Base-by-base conservation (phyloP, 2,329 filamentous ascomycete genomes). In the Hortaea werneckii region DNA sequence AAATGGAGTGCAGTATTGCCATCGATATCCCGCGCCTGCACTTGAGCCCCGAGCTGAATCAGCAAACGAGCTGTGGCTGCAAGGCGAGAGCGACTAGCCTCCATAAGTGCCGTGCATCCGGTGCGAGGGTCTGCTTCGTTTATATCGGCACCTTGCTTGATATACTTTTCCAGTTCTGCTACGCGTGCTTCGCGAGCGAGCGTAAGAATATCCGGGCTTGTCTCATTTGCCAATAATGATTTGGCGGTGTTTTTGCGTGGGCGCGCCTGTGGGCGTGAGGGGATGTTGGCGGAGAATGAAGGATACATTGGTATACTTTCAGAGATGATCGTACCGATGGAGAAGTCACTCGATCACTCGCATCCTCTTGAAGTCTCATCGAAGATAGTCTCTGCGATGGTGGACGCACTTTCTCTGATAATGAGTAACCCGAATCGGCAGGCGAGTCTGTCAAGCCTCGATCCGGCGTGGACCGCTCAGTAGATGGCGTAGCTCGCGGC, bases 1-100 rank as follows among this genome's bases (percentile, higher is more conserved):
- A 38, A 37, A 41, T 55, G 53, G 5, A 55, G 32, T 5, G 47
- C 47, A 7, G 49, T 50, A 26, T 50, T 46, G 5, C 49, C 51
- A 29, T 50, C 45, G 1, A 10, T 6, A 40, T 54, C 52, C 39
- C 43, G 41, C 5, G 47, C 40, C 28, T 53, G 44, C 30, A 53
- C 5, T 27, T 37, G 34, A 32, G 44, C 43, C 12, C 50, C 52
- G 5, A 35, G 12, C 34, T 41, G 35, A 6, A 54, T 37, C 10
- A 54, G 38, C 10, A 48, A 20, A 8, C 46, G 50, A 26, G 45
- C 47, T 5, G 42, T 34, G 6, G 50, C 45, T n/a, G 20, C 35
- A 26, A 45, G 41, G 10, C 48, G 40, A 10, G 40, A 42, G 20
- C 41, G 42, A n/a, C 45, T 41, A 29, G 50, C 48, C 41, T 50